These are phyloP conservation scores for Leccinum boreale DNA, from an alignment of 768 basidiomycete species.

Conservation along the genomic window DNA sequence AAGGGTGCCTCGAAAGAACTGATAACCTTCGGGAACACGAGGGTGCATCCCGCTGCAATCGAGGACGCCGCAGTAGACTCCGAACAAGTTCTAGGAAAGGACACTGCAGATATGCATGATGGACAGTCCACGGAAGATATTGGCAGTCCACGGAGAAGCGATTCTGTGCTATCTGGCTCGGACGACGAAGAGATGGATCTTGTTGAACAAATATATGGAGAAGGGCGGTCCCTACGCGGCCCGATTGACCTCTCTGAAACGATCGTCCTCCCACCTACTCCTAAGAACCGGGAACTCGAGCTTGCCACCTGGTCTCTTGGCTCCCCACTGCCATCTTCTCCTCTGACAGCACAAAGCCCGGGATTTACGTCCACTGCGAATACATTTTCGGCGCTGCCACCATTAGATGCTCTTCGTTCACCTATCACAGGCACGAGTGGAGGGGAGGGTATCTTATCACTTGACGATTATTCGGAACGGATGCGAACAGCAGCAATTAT, in stretches of 20 bases:
- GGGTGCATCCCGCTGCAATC: conserved; percentile 15
- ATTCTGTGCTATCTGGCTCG: conserved; percentile 19
- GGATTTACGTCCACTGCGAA: conserved; percentile 8
- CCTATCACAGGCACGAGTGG: not conserved
- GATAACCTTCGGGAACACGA: conserved; percentile 38
- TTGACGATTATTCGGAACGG: conserved; percentile 97
- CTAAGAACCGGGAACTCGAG: conserved; percentile 88
- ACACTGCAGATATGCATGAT: conserved; percentile 26
- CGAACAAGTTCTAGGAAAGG: conserved; percentile 33
- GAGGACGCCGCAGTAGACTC: conserved; percentile 24
- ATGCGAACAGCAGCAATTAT: conserved; percentile 99
- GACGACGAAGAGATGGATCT: conserved; percentile 93
- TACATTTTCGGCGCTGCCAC: conserved; percentile 1
- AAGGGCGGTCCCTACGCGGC: conserved; percentile 67
- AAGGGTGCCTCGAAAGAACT: conserved; percentile 58
- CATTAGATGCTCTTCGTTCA: conserved; percentile 3
- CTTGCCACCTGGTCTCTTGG: conserved; percentile 75
- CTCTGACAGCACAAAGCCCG: conserved; percentile 37
- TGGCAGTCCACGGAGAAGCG: conserved; percentile 20
- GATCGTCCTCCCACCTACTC: conserved; percentile 75
- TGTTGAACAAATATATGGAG: conserved; percentile 92
- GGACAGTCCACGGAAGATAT: conserved; percentile 3
- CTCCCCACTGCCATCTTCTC: conserved; percentile 48
- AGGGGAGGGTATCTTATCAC: conserved; percentile 49
- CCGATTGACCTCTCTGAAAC: conserved; percentile 81